Conservation (phyloP, 805 yeast species). For the Lachancea dasiensis region DNA sequence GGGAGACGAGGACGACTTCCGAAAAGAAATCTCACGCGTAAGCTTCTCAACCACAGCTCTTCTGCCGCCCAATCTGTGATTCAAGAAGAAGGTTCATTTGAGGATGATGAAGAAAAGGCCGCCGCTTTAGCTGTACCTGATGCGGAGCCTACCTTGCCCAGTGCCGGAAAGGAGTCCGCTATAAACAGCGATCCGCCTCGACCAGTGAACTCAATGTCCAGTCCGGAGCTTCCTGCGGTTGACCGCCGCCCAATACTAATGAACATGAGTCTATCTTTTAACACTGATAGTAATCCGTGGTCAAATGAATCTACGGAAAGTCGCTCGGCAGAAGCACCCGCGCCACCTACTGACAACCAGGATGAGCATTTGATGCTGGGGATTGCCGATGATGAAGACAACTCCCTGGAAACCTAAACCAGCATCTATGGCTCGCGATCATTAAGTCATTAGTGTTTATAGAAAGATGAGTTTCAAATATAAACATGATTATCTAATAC, state of each 20-base stretch:
- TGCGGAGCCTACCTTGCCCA: not conserved
- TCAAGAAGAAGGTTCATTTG: slow-evolving; percentile 29
- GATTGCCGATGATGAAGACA: slow-evolving; percentile 28
- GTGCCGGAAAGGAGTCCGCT: not conserved
- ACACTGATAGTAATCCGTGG: slow-evolving; percentile 22
- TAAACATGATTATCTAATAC: too few species aligned
- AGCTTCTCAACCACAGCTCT: slow-evolving; percentile 15
- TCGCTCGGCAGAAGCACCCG: not conserved
- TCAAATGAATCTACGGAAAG: slow-evolving; percentile 12
- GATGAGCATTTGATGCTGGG: slow-evolving; percentile 19
- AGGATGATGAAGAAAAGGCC: slow-evolving; percentile 17
- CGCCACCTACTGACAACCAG: slow-evolving; percentile 1
- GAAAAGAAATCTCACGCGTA: slow-evolving; percentile 20
- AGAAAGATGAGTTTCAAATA: too few species aligned
- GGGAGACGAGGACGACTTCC: slow-evolving; percentile 14
- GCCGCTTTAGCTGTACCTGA: slow-evolving; percentile 1
- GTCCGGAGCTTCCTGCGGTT: not conserved
- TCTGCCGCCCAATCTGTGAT: slow-evolving; percentile 26
- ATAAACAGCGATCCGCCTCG: slow-evolving; percentile 8
- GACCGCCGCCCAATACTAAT: slow-evolving; percentile 9
- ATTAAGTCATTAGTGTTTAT: too few species aligned
- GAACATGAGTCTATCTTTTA: slow-evolving; percentile 10
- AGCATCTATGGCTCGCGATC: too few species aligned
- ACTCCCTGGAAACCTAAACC: slow-evolving; percentile 14
- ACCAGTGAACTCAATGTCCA: slow-evolving; percentile 4